These are phyloP conservation scores for Tetrahymena borealis DNA, from an alignment of 73 alveolate genomes.

Conservation along the genomic window DNA sequence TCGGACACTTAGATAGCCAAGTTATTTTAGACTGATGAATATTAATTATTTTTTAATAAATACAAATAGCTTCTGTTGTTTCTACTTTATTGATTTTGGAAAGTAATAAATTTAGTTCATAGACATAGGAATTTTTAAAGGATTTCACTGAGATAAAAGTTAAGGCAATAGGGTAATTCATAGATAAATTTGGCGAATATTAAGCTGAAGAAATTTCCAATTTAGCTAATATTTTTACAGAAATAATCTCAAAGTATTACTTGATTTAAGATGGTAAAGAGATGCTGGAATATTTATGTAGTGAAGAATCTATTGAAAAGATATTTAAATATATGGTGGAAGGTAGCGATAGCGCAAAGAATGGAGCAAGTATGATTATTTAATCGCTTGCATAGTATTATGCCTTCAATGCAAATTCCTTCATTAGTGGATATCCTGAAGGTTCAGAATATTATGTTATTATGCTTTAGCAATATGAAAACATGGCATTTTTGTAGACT, in stretches of 20 bases:
- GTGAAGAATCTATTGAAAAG: not conserved
- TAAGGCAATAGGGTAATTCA: not conserved
- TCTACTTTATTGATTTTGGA: not conserved
- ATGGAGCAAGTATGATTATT: not conserved
- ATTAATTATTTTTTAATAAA: not conserved
- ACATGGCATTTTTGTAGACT: not conserved
- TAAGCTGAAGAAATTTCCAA: not conserved
- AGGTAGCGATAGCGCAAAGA: not conserved
- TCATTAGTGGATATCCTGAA: not conserved
- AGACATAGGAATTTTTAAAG: not conserved
- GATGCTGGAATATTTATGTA: not conserved
- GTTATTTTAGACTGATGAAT: no score
- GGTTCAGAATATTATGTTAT: not conserved
- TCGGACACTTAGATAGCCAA: no score
- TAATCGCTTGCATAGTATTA: not conserved
- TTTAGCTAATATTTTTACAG: not conserved
- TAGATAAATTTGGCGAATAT: not conserved
- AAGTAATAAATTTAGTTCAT: not conserved
- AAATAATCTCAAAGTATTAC: not conserved
- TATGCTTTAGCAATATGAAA: not conserved
- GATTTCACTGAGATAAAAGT: not conserved
- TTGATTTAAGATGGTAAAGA: not conserved
- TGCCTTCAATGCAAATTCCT: not conserved
- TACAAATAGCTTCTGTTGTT: not conserved
- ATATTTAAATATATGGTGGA: not conserved